Evolutionary conservation across 2,329 filamentous ascomycete genomes (phyloP).

Genomic region (Sarocladium strictum): DNA sequence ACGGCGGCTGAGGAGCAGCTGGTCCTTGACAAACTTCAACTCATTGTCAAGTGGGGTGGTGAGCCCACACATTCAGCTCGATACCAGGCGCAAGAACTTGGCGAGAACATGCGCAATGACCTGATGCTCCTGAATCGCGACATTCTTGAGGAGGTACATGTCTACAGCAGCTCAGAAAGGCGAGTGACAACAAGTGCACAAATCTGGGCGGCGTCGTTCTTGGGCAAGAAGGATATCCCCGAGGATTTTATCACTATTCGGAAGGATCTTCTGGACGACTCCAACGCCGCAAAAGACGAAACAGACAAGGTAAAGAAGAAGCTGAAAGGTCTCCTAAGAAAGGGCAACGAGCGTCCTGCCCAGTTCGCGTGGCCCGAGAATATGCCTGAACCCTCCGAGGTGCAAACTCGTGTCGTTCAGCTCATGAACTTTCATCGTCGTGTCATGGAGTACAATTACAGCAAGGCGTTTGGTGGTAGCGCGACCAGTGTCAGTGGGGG

Average conservation of each 20-base stretch:
- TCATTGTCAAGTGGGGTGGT: constrained; percentile 98
- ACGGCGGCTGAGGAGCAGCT: constrained; percentile 90
- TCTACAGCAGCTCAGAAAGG: constrained; percentile 93
- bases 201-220: constrained; percentile 87
- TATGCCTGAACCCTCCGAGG: constrained; percentile 88
- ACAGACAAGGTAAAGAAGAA: constrained; percentile 99
- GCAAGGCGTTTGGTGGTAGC: constrained; percentile 64
- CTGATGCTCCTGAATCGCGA: constrained; percentile 88
- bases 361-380: constrained; percentile 98
- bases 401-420: constrained; percentile 86
- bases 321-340: constrained; percentile 83
- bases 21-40: constrained; percentile 89
- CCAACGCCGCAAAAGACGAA: constrained; percentile 96
- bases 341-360: constrained; percentile 87
- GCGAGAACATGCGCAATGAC: constrained; percentile 93
- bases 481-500: constrained; percentile 32
- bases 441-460: constrained; percentile 93
- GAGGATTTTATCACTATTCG: constrained; percentile 84
- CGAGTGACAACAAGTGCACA: constrained; percentile 93
- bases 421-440: constrained; percentile 95
- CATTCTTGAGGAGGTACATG: constrained; percentile 83
- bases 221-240: constrained; percentile 78
- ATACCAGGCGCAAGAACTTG: constrained; percentile 92
- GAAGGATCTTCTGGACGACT: constrained; percentile 94
- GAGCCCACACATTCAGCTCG: constrained; percentile 96